Base-by-base conservation (phyloP, 139 green algal genomes). In the Volvox africanus region DNA sequence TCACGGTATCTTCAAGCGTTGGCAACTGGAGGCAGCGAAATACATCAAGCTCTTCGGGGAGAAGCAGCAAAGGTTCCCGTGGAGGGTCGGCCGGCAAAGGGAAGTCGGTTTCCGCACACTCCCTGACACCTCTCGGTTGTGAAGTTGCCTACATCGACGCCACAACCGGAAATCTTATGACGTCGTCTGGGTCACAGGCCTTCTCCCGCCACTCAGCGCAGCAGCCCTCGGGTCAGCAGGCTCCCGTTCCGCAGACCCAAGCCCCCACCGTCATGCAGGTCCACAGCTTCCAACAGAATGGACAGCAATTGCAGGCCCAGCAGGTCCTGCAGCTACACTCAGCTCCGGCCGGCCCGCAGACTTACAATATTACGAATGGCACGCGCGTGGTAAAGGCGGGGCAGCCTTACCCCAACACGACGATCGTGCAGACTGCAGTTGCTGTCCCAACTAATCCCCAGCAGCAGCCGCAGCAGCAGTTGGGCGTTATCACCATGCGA, bases 341-440 rank as follows among this genome's bases (percentile, higher is more conserved):
- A 12, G 28, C 26, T 18, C 5, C 50, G 1, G 71, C 35, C 1
- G 73, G 73, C 0, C 30, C 50, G 50, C 86, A 83, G 1, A n/a
- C 73, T 0, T 84, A 77, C 30, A 69, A 75, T 50, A 50, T 90
- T 14, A 90, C 30, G 12, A 81, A 69, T 75, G 85, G 85, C 0
- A 90, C 86, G 21, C 86, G 86, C 30, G 73, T 90, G 0, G 86
- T 90, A 9, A 90, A 90, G 86, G 86, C 86, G 20, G 86, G 86
- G 13, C 86, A 90, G 86, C 86, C 86, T 32, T 90, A 90, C 50
- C 86, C 86, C 0, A 90, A 90, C 73, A 90, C 86, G 6, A 90
- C 71, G 22, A 84, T 90, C 50, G 86, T 90, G 19, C 86, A 90
- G 55, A 77, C 73, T 50, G 62, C 82, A 1, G 69, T 82, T 1